Percentiles rank a stretch among this genome's conserved stretches.
Evolutionary conservation across 495 filamentous ascomycete species (phyloP).

Genomic region (Tuber magnatum): DNA sequence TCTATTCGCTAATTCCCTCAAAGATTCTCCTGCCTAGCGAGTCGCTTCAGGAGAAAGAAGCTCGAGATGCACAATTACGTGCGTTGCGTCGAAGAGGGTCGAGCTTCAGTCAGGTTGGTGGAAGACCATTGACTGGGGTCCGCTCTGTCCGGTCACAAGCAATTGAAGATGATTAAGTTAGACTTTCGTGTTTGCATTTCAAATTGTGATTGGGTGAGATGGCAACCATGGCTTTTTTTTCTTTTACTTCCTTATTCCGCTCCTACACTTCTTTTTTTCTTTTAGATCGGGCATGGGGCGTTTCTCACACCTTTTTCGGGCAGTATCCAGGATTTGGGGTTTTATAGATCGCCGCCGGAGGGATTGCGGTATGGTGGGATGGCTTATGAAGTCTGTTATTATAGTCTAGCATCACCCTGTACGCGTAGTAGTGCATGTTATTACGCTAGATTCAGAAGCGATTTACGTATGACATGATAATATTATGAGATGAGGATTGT

Average conservation of each 20-base stretch:
- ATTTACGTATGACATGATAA: not conserved
- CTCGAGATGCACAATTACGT: constrained; percentile 51
- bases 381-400: not conserved
- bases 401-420: not conserved
- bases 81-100: constrained; percentile 20
- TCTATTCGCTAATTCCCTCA: not conserved
- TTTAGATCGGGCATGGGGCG: constrained; percentile 20
- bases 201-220: not conserved
- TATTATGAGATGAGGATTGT: constrained; percentile 4
- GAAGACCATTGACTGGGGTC: constrained; percentile 21
- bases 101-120: constrained; percentile 30
- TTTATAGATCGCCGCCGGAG: not conserved
- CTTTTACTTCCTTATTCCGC: not conserved
- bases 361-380: not conserved
- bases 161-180: constrained; percentile 22
- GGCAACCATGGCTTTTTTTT: not conserved
- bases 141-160: constrained; percentile 23
- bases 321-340: not conserved
- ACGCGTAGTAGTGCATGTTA: not conserved
- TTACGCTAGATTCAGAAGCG: not conserved
- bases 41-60: constrained; percentile 62
- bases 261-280: constrained; percentile 4
- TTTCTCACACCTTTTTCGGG: constrained; percentile 8
- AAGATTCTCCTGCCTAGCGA: constrained; percentile 46
- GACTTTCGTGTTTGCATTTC: not conserved